These are phyloP conservation scores for Sclerotinia minor DNA, from an alignment of 2,329 filamentous ascomycete species.

Conservation along the genomic window DNA sequence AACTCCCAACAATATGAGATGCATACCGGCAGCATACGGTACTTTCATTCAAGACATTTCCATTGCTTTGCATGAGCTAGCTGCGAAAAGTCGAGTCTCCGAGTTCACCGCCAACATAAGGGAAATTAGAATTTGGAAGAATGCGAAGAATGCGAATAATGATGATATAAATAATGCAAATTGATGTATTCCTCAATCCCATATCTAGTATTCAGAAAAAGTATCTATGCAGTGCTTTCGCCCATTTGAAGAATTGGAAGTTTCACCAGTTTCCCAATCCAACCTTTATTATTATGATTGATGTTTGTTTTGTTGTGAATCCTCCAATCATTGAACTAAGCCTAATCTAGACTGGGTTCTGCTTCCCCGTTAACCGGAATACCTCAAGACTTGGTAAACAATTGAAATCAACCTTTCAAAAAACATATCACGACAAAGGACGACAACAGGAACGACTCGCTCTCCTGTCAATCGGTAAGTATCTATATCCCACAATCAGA, in stretches of 20 bases:
- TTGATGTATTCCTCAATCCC: background rate
- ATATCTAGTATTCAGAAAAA: background rate
- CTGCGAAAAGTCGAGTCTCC: constrained; percentile 15
- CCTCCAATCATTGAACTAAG: constrained; percentile 17
- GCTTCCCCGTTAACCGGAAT: constrained; percentile 27
- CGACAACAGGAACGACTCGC: constrained; percentile 15
- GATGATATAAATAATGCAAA: constrained; percentile 14
- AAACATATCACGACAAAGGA: constrained; percentile 24
- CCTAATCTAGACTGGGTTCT: constrained; percentile 14
- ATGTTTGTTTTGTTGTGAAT: constrained; percentile 23
- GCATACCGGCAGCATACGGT: background rate
- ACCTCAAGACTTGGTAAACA: constrained; percentile 25
- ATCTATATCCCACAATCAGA: constrained; percentile 19
- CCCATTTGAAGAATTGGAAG: background rate
- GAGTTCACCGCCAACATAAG: constrained; percentile 21
- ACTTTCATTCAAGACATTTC: constrained; percentile 14
- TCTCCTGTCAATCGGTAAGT: constrained; percentile 2
- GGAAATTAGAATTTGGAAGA: constrained; percentile 16
- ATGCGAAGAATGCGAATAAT: constrained; percentile 17
- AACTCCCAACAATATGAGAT: background rate
- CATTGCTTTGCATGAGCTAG: constrained; percentile 20
- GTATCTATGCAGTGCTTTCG: background rate
- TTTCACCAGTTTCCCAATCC: background rate
- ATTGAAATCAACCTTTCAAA: constrained; percentile 25
- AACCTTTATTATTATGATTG: background rate